Evolutionary conservation across 352 stramenopile species (phyloP).

Genomic region (Pythium folliculosum): DNA sequence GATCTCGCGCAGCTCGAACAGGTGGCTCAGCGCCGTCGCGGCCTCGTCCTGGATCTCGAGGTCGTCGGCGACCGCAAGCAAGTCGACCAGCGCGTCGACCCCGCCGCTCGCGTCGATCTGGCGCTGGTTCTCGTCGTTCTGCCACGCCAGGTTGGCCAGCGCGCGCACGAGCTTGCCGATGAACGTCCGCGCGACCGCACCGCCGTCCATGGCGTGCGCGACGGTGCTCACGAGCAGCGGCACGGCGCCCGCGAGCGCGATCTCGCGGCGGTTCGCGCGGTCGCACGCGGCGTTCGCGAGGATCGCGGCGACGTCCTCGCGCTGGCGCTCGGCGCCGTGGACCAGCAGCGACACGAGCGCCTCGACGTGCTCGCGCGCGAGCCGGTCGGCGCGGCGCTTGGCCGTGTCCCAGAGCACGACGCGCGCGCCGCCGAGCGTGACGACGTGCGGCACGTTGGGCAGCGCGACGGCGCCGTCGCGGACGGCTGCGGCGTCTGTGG

Average conservation of each 20-base stretch:
- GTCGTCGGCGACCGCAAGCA: slow-evolving; percentile 12
- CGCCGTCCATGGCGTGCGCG: too few species aligned
- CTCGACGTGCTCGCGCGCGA: slow-evolving; percentile 14
- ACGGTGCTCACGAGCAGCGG: slow-evolving; percentile 16
- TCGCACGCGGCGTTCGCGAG: slow-evolving; percentile 27
- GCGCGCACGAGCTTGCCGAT: slow-evolving; percentile 16
- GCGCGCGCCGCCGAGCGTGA: slow-evolving; percentile 18
- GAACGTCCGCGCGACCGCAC: slow-evolving; percentile 6
- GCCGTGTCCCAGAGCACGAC: slow-evolving; percentile 27
- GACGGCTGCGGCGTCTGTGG: background rate
- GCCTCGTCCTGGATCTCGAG: slow-evolving; percentile 23
- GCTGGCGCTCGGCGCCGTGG: slow-evolving; percentile 20
- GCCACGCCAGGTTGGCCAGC: slow-evolving; percentile 25
- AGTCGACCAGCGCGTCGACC: slow-evolving; percentile 19
- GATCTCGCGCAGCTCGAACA: slow-evolving; percentile 15
- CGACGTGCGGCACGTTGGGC: slow-evolving; percentile 26
- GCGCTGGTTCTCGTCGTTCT: slow-evolving; percentile 22
- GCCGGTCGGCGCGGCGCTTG: slow-evolving; percentile 20
- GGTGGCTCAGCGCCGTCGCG: slow-evolving; percentile 19
- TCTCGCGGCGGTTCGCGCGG: slow-evolving; percentile 14
- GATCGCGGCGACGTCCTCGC: slow-evolving; percentile 27
- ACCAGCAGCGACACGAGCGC: slow-evolving; percentile 24
- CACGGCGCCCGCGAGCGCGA: slow-evolving; percentile 19
- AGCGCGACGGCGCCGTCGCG: slow-evolving; percentile 21
- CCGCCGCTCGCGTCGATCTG: slow-evolving; percentile 22